Evolutionary conservation across 2,329 filamentous ascomycete genomes (phyloP), one percentile per base, ranked within the genome.

Genomic region (Tolypocladium cylindrosporum): DNA sequence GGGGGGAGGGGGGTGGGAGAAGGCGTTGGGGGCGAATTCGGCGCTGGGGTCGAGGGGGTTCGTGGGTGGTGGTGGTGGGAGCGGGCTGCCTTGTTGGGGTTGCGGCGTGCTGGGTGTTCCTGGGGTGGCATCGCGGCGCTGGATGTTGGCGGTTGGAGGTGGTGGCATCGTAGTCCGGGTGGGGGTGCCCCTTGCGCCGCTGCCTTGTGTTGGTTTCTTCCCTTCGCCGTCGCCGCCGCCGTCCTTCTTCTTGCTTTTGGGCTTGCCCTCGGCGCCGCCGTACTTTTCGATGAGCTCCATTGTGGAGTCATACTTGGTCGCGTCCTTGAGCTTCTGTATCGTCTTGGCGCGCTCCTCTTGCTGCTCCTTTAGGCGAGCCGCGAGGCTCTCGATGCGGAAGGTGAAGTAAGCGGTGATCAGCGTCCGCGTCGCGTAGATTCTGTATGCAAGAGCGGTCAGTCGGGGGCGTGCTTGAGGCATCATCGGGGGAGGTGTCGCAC

Each of bases 261-360:
- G 63, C 67, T 77, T 75, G 66, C 79, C 75, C 61, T 86, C 84
- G 24, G 79, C 77, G 11, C 85, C 89, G 41, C 91, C 92, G 71
- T 99, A 99, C 67, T 97, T 99, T 67, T 97, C 90, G 13, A 99
- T 82, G 60, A 99, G 75, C 69, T 97, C 86, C 67, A 95, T 85
- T 1, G 94, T 99, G 39, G 92, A 94, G 73, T 97, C 90, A 75
- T 97, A 99, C 72, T 90, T 96, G 40, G 94, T 99, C 34, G 92
- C 92, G 59, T 88, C 86, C 74, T 99, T 99, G 62, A 99, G 84
- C 74, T 92, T 92, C 70, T 96, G 88, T 63, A 99, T 97, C 2
- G 92, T 96, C 65, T 85, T 85, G 59, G 89, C 85, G 57, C 93
- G 86, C 72, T 97, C 89, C 57, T 85, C 83, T 66, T 92, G 85